phyloP scores from a whole-genome alignment of 768 basidiomycete species.

The Phallus indusiatus region DNA sequence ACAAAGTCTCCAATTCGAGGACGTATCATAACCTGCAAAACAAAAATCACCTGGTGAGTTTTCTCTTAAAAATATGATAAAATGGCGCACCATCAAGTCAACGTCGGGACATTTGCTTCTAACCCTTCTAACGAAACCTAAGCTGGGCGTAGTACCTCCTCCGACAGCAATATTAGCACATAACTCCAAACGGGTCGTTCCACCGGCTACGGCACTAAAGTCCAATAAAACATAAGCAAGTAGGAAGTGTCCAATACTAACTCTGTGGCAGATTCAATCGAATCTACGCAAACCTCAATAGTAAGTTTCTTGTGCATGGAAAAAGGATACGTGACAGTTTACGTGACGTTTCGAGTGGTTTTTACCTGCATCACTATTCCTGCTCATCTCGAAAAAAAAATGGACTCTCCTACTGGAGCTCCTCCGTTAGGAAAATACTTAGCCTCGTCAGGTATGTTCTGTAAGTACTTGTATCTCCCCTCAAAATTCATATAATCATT shows the following conservation, averaged over 20 bases:
- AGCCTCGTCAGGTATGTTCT: constrained; percentile 72
- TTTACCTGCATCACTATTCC: not conserved
- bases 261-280: constrained; percentile 60
- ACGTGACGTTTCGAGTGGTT: not conserved
- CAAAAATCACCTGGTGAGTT: not conserved
- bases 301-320: not conserved
- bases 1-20: constrained; percentile 74
- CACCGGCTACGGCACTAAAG: constrained; percentile 56
- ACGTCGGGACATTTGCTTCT: constrained; percentile 32
- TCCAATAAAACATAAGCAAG: not conserved
- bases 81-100: constrained; percentile 52
- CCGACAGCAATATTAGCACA: constrained; percentile 62
- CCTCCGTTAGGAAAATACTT: constrained; percentile 85
- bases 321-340: not conserved
- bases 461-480: constrained; percentile 3
- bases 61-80: constrained; percentile 13
- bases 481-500: not conserved
- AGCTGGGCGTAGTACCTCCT: constrained; percentile 74
- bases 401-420: constrained; percentile 22
- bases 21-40: constrained; percentile 62
- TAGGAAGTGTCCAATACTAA: constrained; percentile 25
- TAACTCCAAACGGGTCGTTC: constrained; percentile 69
- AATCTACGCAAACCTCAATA: constrained; percentile 71
- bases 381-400: not conserved
- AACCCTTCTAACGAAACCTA: constrained; percentile 61